These are phyloP conservation scores for Lanmaoa rubissima DNA, from an alignment of 768 basidiomycete species.

Conservation along the genomic window DNA sequence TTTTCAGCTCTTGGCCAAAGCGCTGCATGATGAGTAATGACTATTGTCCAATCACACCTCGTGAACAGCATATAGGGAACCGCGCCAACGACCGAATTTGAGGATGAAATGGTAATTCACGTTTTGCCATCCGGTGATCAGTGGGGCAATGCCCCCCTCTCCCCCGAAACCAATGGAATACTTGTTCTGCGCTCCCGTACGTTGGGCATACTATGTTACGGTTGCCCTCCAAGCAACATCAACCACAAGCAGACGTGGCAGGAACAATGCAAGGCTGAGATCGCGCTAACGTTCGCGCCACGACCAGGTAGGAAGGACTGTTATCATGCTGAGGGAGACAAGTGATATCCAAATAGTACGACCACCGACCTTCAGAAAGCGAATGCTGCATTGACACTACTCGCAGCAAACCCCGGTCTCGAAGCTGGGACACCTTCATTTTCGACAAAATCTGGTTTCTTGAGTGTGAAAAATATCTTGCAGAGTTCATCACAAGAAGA, in stretches of 20 bases:
- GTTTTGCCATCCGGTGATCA: neutral
- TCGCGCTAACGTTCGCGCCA: neutral
- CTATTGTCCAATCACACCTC: neutral
- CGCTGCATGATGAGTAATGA: slow-evolving; percentile 19
- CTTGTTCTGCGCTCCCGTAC: neutral
- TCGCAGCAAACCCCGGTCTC: neutral
- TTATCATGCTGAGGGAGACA: neutral
- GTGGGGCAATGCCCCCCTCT: neutral
- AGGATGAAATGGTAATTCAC: neutral
- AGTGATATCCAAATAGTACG: neutral
- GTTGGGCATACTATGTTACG: neutral
- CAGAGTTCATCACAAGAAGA: neutral
- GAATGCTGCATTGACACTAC: neutral
- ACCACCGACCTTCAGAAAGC: neutral
- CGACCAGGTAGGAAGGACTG: neutral
- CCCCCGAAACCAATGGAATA: neutral
- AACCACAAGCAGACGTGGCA: neutral
- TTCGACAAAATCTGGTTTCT: neutral
- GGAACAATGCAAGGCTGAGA: neutral
- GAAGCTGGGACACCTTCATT: neutral
- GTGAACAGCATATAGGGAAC: neutral
- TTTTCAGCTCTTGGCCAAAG: slow-evolving; percentile 13
- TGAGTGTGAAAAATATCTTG: too few species aligned
- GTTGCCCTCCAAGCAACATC: neutral
- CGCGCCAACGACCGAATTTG: neutral